Evolutionary conservation across 495 filamentous ascomycete genomes (phyloP), one percentile per base, ranked within the genome.

Genomic region (Penicillium antarcticum): DNA sequence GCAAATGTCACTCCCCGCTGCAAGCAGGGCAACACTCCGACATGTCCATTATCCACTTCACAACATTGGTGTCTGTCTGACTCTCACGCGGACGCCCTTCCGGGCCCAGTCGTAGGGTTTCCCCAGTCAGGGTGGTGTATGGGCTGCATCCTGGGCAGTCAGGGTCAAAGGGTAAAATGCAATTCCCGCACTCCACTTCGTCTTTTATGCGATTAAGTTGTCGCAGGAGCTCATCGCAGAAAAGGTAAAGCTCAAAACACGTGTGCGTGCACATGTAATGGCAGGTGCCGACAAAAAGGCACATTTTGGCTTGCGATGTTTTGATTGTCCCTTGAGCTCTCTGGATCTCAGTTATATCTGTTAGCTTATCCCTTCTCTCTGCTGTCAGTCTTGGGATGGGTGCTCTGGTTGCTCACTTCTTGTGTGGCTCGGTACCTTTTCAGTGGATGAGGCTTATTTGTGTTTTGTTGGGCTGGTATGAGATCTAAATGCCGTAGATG

Each of bases 51-150:
- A 32, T 21, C 42, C 51, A 50, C 2, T 65, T 70, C 2, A 92
- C 74, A 18, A 79, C 72, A 40, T 95, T 84, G 24, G 74, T 76
- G 40, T 76, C 75, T 61, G 78, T 80, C 64, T 23, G 14, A 24
- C 31, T 84, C 0, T 2, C 17, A 13, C 9, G 12, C 7, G 4
- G 12, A 13, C 5, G 10, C 18, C 3, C n/a, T 14, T 43, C 48
- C 3, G 29, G 36, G n/a, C 7, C 4, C 19, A 23, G 14, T 1
- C 2, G 18, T 7, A 12, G 16, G 5, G 7, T n/a, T 7, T 26
- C n/a, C 2, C 9, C 43, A 5, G 17, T 21, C 10, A 47, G 10
- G 4, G 16, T 2, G 6, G 26, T 21, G 3, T 23, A 29, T 2
- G 59, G 59, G 44, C 55, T 33, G 11, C 58, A 65, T 42, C 31